Conservation (phyloP, 495 filamentous ascomycete genomes). For the Podospora sp. region DNA sequence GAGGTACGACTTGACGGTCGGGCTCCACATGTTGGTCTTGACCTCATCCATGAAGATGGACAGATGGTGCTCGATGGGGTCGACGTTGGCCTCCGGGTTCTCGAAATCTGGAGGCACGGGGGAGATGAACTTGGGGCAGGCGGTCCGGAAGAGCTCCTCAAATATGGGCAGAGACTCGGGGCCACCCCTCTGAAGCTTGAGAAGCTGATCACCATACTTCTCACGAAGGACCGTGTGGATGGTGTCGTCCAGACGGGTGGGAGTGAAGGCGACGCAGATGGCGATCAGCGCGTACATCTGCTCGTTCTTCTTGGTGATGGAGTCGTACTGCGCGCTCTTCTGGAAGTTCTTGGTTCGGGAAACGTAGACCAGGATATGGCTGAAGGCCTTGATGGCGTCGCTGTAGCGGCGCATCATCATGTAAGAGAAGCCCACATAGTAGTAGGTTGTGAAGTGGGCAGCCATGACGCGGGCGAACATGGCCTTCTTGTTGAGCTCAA, state of each 20-base stretch:
- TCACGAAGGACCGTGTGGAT: constrained; percentile 97
- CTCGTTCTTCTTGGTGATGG: constrained; percentile 98
- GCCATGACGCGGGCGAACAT: constrained; percentile 99
- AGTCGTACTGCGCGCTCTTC: constrained; percentile 96
- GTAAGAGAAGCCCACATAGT: constrained; percentile 99
- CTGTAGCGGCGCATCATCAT: constrained; percentile 99
- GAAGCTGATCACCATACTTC: constrained; percentile 98
- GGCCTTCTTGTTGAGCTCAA: constrained; percentile 99
- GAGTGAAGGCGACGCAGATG: constrained; percentile 97
- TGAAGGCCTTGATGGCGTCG: constrained; percentile 99
- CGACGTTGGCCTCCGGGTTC: constrained; percentile 87
- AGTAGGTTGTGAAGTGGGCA: constrained; percentile 99
- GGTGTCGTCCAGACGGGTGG: constrained; percentile 95
- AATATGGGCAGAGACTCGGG: constrained; percentile 93
- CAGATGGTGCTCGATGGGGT: constrained; percentile 96
- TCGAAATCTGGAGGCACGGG: constrained; percentile 97
- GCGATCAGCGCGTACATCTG: constrained; percentile 99
- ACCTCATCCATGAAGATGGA: constrained; percentile 99
- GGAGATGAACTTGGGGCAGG: constrained; percentile 99
- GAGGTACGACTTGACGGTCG: constrained; percentile 95
- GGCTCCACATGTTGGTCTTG: constrained; percentile 93
- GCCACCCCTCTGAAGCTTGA: constrained; percentile 91
- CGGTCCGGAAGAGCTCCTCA: constrained; percentile 91
- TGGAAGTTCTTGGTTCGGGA: constrained; percentile 99
- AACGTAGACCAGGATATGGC: constrained; percentile 98